Evolutionary conservation across 2,329 filamentous ascomycete genomes (phyloP).

Genomic region (Epichloe aotearoae): DNA sequence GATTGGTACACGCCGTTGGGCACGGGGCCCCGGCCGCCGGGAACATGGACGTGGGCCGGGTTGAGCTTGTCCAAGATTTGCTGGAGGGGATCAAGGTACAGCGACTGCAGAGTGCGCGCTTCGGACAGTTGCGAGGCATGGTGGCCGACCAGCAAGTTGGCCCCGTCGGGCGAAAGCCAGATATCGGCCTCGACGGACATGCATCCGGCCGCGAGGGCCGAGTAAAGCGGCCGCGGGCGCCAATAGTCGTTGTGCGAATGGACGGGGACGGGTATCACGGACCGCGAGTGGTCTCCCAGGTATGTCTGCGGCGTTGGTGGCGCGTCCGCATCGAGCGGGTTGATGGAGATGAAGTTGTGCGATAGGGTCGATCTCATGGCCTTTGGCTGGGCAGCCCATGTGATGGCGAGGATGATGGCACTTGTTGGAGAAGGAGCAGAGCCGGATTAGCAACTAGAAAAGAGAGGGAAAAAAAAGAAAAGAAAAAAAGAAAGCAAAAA

Average conservation of each 20-base stretch:
- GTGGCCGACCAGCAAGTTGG: slow-evolving; percentile 48
- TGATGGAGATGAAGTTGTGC: slow-evolving; percentile 6
- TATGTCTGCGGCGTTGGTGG: slow-evolving; percentile 1
- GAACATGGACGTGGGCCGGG: background rate
- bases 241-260: slow-evolving; percentile 61
- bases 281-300: slow-evolving; percentile 1
- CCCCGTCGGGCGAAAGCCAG: slow-evolving; percentile 37
- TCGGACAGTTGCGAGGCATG: slow-evolving; percentile 31
- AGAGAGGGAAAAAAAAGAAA: background rate
- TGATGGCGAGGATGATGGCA: slow-evolving; percentile 5
- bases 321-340: background rate
- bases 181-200: slow-evolving; percentile 56
- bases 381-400: slow-evolving; percentile 2
- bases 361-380: slow-evolving; percentile 3
- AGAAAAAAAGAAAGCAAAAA: background rate
- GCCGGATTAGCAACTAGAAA: background rate
- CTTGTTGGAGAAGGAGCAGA: background rate
- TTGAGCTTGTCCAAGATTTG: slow-evolving; percentile 36
- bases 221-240: slow-evolving; percentile 48
- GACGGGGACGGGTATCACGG: slow-evolving; percentile 33
- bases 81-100: slow-evolving; percentile 53
- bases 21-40: slow-evolving; percentile 21
- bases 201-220: slow-evolving; percentile 45
- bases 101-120: slow-evolving; percentile 39
- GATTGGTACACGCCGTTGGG: slow-evolving; percentile 43